Base-by-base conservation (phyloP, 2,329 filamentous ascomycete genomes). In the Dactylellina cionopaga region DNA sequence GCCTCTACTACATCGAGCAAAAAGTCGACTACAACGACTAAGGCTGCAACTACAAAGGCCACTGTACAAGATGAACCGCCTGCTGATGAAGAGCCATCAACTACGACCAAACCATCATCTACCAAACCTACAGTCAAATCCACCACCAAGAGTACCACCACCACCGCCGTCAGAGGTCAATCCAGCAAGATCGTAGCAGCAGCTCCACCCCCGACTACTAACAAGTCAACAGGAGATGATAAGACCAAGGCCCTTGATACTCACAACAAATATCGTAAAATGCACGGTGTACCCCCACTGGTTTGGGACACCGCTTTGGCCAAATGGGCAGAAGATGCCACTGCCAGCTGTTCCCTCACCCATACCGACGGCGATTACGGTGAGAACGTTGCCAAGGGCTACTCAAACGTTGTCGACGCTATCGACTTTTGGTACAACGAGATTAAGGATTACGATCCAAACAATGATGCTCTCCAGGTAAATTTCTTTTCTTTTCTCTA, bases 381-480 rank as follows among this genome's bases (percentile, higher is more conserved):
- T 75, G 95, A 99, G 83, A 99, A 98, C 86, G 89, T 98, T 64
- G 93, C 91, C 78, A 88, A 89, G 72, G 84, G 89, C 76, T 84
- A 86, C 70, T 78, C 81, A 1, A 79, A 82, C n/a, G 86, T 87
- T 59, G 83, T 85, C 74, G 88, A 90, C 76, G 88, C 94, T 79
- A 91, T 88, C 78, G 86, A 94, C 79, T 84, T 89, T 82, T 97
- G 95, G 92, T 96, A 97, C 86, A 92, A 94, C 80, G 86, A 86
- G 77, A 92, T 96, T 81, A 83, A 90, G 76, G 79, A 79, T 74
- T 81, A 81, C 77, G 88, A 85, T 81, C 84, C 84, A 68, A 77
- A 79, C 22, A 80, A 82, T 55, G 94, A 90, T 78, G 89, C 88
- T 75, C 54, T 69, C 22, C 4, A 31, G 9, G 41, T 65, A 60